Base-by-base conservation (phyloP, 495 filamentous ascomycete genomes). In the Penicillium coffeae region DNA sequence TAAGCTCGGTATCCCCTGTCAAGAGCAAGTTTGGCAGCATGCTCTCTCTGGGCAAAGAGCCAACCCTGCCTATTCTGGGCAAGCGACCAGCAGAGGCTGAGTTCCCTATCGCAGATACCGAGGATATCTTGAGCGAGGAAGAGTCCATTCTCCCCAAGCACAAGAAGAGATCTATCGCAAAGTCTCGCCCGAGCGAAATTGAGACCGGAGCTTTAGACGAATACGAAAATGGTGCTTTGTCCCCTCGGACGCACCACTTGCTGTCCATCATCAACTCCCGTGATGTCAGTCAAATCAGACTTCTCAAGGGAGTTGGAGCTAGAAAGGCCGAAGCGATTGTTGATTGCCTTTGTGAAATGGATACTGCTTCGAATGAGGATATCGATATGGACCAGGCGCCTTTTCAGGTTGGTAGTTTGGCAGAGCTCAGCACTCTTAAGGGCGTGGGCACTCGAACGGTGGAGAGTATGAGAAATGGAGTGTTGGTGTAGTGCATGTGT, bases 241-340 rank as follows among this genome's bases (percentile, higher is more conserved):
- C 87, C 0, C 88, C 90, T 2, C 76, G 84, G 5, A 88, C 87
- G 3, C 70, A 75, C 53, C 79, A 83, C 42, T 62, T 98, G 8
- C 75, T 98, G 3, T 76, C 80, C 12, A 87, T 96, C 56, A 83
- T 98, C 66, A 98, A 98, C 66, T 88, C 85, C 1, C 77, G 87
- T 12, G 87, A 96, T 51, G 66, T 89, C 6, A 74, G 69, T 22
- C 76, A 76, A 59, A 86, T 87, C 52, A 76, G 75, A 47, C 55
- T 77, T 14, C 64, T 97, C n/a, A 89, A 87, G 60, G 84, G 78
- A 16, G 75, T 81, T 8, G 78, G 78, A 7, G 66, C 63, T 21
- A 81, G 80, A 42, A 79, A 77, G 54, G 78, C 78, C 8, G 74
- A 79, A 43, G 68, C 69, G 2, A 77, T 81, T 38, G 68, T 79